Evolutionary conservation across 1,139 yeast genomes (phyloP), one percentile per base, ranked within the genome.

Genomic region (Groenewaldozyma sp.): DNA sequence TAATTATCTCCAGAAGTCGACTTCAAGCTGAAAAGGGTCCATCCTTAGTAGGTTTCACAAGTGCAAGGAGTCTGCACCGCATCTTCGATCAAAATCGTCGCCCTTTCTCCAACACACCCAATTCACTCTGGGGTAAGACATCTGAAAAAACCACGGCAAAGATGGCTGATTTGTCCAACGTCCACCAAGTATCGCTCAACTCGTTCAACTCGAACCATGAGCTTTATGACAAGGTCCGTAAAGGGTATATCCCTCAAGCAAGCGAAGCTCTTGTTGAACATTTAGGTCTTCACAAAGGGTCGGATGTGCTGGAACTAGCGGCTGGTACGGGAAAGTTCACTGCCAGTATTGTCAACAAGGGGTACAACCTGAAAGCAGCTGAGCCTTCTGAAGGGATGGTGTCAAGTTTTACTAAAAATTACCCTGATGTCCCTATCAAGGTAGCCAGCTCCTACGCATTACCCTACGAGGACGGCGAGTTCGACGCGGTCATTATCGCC

Each of bases 261-360:
- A 78, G 75, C 2, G 62, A 64, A n/a, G 60, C 61, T n/a, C 66
- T 76, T 45, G 56, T 74, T 20, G 49, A 51, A 3, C 66, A 63
- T 21, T 55, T 73, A 28, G 59, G 56, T 0, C 52, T 76, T 18
- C 50, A 41, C 7, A 33, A 45, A 3, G 62, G 62, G 13, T 46
- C 59, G 18, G 49, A 43, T 19, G 58, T 77, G 11, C 56, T 77
- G 24, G 84, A 78, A 45, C 53, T 78, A 24, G 84, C 81, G 1
- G 71, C 75, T 13, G 84, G 84, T 0, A 78, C 83, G 0, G 83
- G 83, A 3, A 77, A 76, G 48, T 78, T 77, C 61, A 78, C 84
- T 6, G 59, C 57, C 28, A 61, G 68, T 35, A 60, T 78, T 27
- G 62, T 64, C 1, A 54, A 58, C 26, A 54, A 59, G 37, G 76